Evolutionary conservation across 352 stramenopile species (phyloP), one percentile per base, ranked within the genome.

Genomic region (Pythium sukuiense): DNA sequence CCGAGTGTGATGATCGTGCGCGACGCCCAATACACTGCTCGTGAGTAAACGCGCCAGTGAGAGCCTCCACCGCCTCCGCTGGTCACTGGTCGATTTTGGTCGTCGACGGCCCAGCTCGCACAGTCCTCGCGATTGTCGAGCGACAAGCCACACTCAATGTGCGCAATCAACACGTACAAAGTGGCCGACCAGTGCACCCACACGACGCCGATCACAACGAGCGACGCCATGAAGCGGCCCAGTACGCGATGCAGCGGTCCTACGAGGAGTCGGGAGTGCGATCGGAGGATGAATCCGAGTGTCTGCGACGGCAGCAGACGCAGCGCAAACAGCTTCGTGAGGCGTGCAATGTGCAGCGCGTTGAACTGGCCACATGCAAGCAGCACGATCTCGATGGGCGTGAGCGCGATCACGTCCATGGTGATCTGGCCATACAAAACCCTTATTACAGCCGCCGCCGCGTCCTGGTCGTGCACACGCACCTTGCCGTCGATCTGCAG

Each of bases 1-100:
- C 70, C 70, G 3, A 76, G 58, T 3, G 70, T 76, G 61, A 76
- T 71, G 11, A 73, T 54, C 7, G 65, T 71, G 7, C 70, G 66
- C 6, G 70, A 71, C 3, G 70, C 65, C 70, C 70, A 76, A 32
- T 76, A 76, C 0, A 71, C 55, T 0, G 67, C 66, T 8, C 70
- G 65, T 16, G 63, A 63, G 57, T 76, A 76, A 4, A 49, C 24
- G 0, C 70, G 70, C 26, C 55, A 65, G 2, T 61, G 56, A 14
- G 64, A 61, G 30, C 64, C 64, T 12, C 64, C 64, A n/a, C 64
- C 64, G 26, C 64, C 64, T 13, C 64, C 64, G 12, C 18, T 46
- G 9, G 33, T 54, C 3, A 68, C 58, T 35, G 45, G 27, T 43
- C 61, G 65, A 4, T 72, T 56, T n/a, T 73, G 66, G 33, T 73